Conservation (phyloP, 139 green algal genomes). For the Astrephomene gubernaculifera region DNA sequence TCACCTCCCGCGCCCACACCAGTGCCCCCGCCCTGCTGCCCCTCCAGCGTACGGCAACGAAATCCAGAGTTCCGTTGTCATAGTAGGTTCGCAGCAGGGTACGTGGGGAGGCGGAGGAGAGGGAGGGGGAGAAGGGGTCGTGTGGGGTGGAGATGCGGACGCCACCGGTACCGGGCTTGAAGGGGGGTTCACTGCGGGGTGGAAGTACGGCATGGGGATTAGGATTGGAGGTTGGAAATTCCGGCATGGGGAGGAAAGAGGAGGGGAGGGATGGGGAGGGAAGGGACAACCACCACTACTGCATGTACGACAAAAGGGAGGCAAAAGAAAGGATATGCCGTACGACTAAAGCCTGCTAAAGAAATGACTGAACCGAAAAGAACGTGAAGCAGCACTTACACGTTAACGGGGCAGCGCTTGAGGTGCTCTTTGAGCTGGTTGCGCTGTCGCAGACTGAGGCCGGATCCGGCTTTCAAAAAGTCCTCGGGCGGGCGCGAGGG, state of each 20-base stretch:
- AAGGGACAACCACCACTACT: too few species aligned
- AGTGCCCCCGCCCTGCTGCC: conserved; percentile 12
- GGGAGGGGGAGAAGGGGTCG: background rate
- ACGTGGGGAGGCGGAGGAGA: background rate
- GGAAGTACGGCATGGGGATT: too few species aligned
- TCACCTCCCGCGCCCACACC: conserved; percentile 18
- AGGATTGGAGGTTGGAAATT: too few species aligned
- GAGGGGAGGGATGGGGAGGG: too few species aligned
- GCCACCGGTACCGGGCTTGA: conserved; percentile 15
- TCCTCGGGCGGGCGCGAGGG: conserved; percentile 31
- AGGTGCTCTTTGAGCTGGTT: conserved; percentile 11
- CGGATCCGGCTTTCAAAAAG: conserved; percentile 8
- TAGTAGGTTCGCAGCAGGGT: conserved; percentile 42
- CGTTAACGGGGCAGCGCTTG: conserved; percentile 16
- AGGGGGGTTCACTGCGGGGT: conserved; percentile 19
- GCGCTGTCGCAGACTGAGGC: conserved; percentile 20
- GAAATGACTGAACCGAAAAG: too few species aligned
- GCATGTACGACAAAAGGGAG: background rate
- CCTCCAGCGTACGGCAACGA: conserved; percentile 46
- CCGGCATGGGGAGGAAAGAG: too few species aligned
- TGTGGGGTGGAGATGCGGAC: background rate
- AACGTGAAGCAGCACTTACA: too few species aligned
- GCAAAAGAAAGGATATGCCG: too few species aligned
- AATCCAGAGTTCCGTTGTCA: conserved; percentile 64
- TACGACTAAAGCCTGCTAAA: too few species aligned